A percentile compares a stretch with the other conserved stretches of the same genome.
Conservation (phyloP, 805 yeast species). For the Wickerhamomyces queroliae region DNA sequence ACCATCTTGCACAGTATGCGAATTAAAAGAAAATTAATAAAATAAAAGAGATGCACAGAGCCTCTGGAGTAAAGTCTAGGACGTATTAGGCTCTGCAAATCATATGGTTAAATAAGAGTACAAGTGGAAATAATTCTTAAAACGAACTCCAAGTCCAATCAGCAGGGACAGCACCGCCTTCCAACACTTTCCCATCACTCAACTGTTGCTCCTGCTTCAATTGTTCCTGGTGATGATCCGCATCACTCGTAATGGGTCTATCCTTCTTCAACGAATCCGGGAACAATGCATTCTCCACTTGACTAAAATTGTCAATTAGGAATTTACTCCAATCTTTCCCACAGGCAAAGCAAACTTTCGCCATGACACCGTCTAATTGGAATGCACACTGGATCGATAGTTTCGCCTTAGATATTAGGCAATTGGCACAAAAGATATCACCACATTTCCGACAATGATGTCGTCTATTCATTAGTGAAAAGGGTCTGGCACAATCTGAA, state of each 20-base stretch:
- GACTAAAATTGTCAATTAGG: conserved; percentile 21
- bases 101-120: no score
- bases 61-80: no score
- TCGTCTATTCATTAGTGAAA: conserved; percentile 60
- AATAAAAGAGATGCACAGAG: background rate
- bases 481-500: conserved; percentile 49
- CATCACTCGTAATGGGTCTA: background rate
- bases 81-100: no score
- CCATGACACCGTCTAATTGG: conserved; percentile 51
- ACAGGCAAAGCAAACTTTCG: conserved; percentile 56
- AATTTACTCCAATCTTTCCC: conserved; percentile 44
- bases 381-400: conserved; percentile 33
- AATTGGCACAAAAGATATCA: conserved; percentile 57
- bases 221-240: conserved; percentile 1
- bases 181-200: background rate
- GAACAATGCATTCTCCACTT: conserved; percentile 8
- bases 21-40: background rate
- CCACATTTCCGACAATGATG: conserved; percentile 78
- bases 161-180: conserved; percentile 41
- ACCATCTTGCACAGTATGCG: no score
- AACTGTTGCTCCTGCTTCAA: background rate
- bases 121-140: conserved; percentile 14
- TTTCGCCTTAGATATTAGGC: conserved; percentile 44
- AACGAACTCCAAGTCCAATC: conserved; percentile 66
- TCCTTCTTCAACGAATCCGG: conserved; percentile 10